These are phyloP conservation scores for Hypoxylon sp. DNA, from an alignment of 2,329 filamentous ascomycete genomes.

Conservation along the genomic window DNA sequence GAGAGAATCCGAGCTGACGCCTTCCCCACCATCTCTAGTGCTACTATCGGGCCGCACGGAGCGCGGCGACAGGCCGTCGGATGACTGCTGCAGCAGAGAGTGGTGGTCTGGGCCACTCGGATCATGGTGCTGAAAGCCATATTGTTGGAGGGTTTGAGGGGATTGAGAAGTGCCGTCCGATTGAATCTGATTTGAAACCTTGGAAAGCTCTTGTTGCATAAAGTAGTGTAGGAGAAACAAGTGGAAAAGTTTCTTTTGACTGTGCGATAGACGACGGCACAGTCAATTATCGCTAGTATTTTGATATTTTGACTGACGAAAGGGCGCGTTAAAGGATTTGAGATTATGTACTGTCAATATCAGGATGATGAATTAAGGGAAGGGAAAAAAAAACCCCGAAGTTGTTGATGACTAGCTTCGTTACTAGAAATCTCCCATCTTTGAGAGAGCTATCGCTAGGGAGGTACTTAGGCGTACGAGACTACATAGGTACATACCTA, in stretches of 20 bases:
- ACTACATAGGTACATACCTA: too few relatives aligned
- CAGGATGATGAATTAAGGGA: slow-evolving; percentile 26
- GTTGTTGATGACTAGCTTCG: slow-evolving; percentile 29
- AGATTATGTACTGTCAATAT: slow-evolving; percentile 27
- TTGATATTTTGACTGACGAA: slow-evolving; percentile 4
- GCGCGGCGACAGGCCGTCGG: slow-evolving; percentile 57
- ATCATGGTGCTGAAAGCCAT: slow-evolving; percentile 68
- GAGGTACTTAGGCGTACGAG: neutral
- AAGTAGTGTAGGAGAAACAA: slow-evolving; percentile 63
- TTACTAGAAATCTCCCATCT: slow-evolving; percentile 35
- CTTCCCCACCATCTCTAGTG: slow-evolving; percentile 49
- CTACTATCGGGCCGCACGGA: slow-evolving; percentile 53
- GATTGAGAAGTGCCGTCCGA: slow-evolving; percentile 54
- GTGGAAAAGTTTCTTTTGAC: slow-evolving; percentile 57
- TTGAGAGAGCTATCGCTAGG: slow-evolving; percentile 3
- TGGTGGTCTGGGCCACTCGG: slow-evolving; percentile 58
- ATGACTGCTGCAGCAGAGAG: slow-evolving; percentile 53
- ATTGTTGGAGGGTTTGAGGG: slow-evolving; percentile 61
- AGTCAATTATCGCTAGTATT: slow-evolving; percentile 57
- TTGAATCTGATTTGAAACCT: slow-evolving; percentile 52
- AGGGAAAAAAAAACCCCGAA: slow-evolving; percentile 22
- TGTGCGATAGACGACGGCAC: slow-evolving; percentile 68
- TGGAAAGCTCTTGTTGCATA: slow-evolving; percentile 74
- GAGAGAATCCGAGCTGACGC: slow-evolving; percentile 62
- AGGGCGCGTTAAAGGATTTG: slow-evolving; percentile 21